These are phyloP conservation scores for Fabrea salina DNA, from an alignment of 169 alveolate species.

Conservation along the genomic window DNA sequence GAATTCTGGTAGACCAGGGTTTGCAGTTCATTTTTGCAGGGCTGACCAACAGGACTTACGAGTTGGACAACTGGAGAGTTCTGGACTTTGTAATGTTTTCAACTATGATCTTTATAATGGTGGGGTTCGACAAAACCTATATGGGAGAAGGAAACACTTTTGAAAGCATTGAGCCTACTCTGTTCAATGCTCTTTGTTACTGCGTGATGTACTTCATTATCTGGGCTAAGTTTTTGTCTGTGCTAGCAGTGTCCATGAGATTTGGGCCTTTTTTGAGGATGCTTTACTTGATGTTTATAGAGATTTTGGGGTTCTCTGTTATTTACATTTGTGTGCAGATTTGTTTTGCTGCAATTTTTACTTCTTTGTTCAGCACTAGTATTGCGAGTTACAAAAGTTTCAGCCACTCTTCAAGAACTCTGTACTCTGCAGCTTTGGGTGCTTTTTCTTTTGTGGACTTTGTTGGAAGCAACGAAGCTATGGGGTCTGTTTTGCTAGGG, in stretches of 20 bases:
- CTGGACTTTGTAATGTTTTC: constrained; percentile 32
- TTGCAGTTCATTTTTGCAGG: constrained; percentile 29
- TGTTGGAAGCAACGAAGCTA: constrained; percentile 32
- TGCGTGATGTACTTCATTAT: constrained; percentile 37
- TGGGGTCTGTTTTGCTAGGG: constrained; percentile 42
- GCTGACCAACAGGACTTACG: constrained; percentile 27
- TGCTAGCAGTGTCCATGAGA: constrained; percentile 30
- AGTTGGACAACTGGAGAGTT: constrained; percentile 37
- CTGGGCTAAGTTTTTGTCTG: constrained; percentile 41
- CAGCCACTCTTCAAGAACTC: constrained; percentile 45
- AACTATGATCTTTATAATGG: constrained; percentile 13
- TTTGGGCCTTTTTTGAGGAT: constrained; percentile 57
- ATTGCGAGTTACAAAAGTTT: constrained; percentile 39
- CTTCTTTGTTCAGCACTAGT: constrained; percentile 41
- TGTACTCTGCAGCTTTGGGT: constrained; percentile 53
- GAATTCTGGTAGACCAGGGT: constrained; percentile 7
- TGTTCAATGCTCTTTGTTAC: constrained; percentile 30
- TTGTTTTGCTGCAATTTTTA: constrained; percentile 57
- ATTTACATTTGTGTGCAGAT: constrained; percentile 43
- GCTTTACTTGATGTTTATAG: constrained; percentile 47
- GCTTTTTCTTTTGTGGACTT: constrained; percentile 46
- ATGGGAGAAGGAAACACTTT: constrained; percentile 12
- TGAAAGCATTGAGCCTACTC: not conserved
- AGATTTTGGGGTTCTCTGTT: constrained; percentile 44
- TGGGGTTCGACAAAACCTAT: not conserved